Base-by-base conservation (phyloP, 169 alveolate species). In the Miamiensis avidus region DNA sequence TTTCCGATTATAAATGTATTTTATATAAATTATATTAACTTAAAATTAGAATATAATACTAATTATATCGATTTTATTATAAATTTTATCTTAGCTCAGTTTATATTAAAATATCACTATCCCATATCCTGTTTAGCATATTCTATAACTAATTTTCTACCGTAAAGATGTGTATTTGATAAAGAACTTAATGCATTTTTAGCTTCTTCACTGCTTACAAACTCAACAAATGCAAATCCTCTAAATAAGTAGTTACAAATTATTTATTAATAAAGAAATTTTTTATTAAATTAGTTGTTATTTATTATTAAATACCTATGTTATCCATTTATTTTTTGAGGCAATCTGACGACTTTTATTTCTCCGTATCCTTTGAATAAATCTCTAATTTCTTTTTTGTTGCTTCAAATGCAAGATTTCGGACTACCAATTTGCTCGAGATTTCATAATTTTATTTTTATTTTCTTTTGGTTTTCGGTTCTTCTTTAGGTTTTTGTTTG, bases 391-490 rank as follows among this genome's bases (percentile, higher is more conserved):
- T 94, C 97, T 32, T 91, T 88, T 64, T 88, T 28, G 91, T 93
- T 30, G 97, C 94, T 89, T 94, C 96, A 85, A 94, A 94, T 26
- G 97, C 97, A 29, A 96, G 74, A 77, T 95, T 95, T 89, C 93
- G 94, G 26, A 96, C 91, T n/a, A 93, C 76, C n/a, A 94, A 76
- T 74, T 94, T 95, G 82, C 88, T 94, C 29, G 81, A 74, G 79
- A 82, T 81, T 76, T 77, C 78, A 26, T 33, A 81, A 76, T 88
- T 87, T 32, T 78, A 15, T 32, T 83, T 83, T 74, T 82, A 30
- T 74, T 86, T 86, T 82, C 89, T 90, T 34, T 72, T 29, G 34
- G 87, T 84, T 31, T 73, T 33, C 64, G 87, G 89, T 6, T 69
- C 29, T 27, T 77, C 49, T 20, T 88, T 34, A 76, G 76, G 84